Conservation (phyloP, 305 asterid genomes). For the Plantago coronopus region DNA sequence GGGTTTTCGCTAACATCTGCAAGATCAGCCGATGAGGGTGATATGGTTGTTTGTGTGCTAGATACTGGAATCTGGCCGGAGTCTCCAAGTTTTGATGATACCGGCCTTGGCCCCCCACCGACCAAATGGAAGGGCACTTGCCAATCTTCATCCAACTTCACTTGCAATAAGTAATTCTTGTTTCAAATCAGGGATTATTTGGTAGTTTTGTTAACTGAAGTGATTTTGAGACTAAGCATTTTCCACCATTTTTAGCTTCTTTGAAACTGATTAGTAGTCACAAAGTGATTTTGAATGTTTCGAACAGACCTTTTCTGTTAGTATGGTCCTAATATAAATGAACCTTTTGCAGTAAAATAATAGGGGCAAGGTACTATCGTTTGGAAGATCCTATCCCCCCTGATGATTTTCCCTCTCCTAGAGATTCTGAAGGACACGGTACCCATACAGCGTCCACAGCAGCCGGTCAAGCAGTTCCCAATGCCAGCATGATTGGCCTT, state of each 20-base stretch:
- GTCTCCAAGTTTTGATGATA: slow-evolving; percentile 46
- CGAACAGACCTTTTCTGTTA: not conserved
- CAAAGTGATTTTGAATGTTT: no score
- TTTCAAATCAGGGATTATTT: no score
- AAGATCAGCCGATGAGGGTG: slow-evolving; percentile 42
- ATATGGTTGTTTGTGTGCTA: slow-evolving; percentile 52
- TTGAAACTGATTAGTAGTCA: no score
- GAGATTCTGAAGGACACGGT: slow-evolving; percentile 71
- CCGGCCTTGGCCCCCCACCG: slow-evolving; percentile 43
- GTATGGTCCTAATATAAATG: not conserved
- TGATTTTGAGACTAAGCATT: no score
- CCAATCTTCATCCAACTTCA: slow-evolving; percentile 54
- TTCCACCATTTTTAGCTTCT: no score
- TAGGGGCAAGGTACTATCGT: slow-evolving; percentile 63
- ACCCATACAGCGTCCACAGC: slow-evolving; percentile 72
- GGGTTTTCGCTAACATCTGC: slow-evolving; percentile 42
- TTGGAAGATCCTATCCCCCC: slow-evolving; percentile 21
- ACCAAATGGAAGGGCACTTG: slow-evolving; percentile 68
- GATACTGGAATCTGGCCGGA: slow-evolving; percentile 88
- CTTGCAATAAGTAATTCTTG: slow-evolving; percentile 69
- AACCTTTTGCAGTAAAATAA: slow-evolving; percentile 46
- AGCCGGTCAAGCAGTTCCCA: slow-evolving; percentile 40
- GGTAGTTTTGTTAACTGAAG: no score
- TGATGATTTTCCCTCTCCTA: slow-evolving; percentile 47
- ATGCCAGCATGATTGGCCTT: slow-evolving; percentile 47